Conservation (phyloP, 2,329 filamentous ascomycete genomes). For the Sphaerostilbella broomeana region DNA sequence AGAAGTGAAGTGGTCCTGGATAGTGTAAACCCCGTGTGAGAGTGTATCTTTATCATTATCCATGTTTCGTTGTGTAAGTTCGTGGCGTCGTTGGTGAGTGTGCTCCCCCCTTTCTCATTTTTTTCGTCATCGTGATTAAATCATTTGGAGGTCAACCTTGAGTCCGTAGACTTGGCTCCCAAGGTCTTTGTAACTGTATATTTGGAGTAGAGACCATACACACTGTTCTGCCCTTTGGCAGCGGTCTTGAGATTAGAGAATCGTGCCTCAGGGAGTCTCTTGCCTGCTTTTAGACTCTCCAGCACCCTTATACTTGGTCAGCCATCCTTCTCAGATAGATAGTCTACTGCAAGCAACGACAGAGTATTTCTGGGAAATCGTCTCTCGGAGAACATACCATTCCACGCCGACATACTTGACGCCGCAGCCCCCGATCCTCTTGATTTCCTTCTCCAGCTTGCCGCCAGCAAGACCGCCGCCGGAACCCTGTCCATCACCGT, state of each 20-base stretch:
- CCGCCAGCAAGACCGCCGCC: slow-evolving; percentile 69
- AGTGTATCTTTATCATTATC: too few relatives aligned
- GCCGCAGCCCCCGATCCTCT: slow-evolving; percentile 56
- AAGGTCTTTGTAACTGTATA: background rate
- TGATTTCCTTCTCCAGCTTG: slow-evolving; percentile 79
- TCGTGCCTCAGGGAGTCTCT: slow-evolving; percentile 64
- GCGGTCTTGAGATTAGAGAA: slow-evolving; percentile 61
- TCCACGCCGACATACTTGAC: slow-evolving; percentile 76
- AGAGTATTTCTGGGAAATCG: too few relatives aligned
- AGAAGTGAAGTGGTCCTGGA: too few relatives aligned
- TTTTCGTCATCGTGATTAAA: too few relatives aligned
- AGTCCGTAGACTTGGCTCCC: too few relatives aligned
- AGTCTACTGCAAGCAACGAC: background rate
- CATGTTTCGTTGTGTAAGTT: too few relatives aligned
- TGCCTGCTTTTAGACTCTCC: slow-evolving; percentile 73
- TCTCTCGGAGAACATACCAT: slow-evolving; percentile 61
- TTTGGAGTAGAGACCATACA: slow-evolving; percentile 44
- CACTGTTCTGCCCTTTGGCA: slow-evolving; percentile 55
- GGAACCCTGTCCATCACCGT: slow-evolving; percentile 40
- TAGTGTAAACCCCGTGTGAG: too few relatives aligned
- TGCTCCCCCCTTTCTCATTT: too few relatives aligned
- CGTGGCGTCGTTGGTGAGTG: too few relatives aligned
- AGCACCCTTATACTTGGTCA: slow-evolving; percentile 52
- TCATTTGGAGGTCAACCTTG: too few relatives aligned
- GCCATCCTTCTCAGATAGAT: background rate